Conservation (phyloP, 768 basidiomycete genomes). For the Boletus pseudopeckii region DNA sequence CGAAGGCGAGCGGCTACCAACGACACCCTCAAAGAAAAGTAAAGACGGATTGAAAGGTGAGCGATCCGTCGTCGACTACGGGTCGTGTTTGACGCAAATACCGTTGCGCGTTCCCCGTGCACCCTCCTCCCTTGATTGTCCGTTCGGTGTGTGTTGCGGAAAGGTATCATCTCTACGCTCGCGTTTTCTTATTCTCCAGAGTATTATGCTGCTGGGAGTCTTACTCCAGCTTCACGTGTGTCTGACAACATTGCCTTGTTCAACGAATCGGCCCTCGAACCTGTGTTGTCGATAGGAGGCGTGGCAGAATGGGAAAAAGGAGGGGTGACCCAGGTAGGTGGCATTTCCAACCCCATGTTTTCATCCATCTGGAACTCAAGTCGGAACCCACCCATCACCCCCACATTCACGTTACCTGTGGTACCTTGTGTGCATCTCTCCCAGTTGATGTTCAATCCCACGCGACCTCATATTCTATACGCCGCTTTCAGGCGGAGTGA, state of each 20-base stretch:
- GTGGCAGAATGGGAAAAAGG: slow-evolving; percentile 35
- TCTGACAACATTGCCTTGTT: slow-evolving; percentile 63
- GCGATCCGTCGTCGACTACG: neutral
- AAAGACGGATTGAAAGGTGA: slow-evolving; percentile 86
- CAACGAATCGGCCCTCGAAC: slow-evolving; percentile 53
- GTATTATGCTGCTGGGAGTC: slow-evolving; percentile 78
- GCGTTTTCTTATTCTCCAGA: slow-evolving; percentile 68
- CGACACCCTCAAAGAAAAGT: slow-evolving; percentile 71
- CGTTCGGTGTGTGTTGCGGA: slow-evolving; percentile 2
- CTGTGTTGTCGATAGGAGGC: slow-evolving; percentile 63
- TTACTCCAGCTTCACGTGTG: slow-evolving; percentile 44
- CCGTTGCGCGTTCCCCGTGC: neutral
- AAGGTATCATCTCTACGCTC: slow-evolving; percentile 84
- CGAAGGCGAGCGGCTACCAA: slow-evolving; percentile 64
- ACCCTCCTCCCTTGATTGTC: neutral
- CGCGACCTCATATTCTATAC: slow-evolving; percentile 67
- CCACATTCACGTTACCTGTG: neutral
- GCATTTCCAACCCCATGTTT: neutral
- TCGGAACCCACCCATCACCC: neutral
- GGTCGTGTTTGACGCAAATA: neutral
- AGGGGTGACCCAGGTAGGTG: slow-evolving; percentile 49
- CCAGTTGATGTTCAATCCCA: slow-evolving; percentile 77
- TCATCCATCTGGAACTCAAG: neutral
- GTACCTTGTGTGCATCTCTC: neutral
- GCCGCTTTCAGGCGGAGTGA: slow-evolving; percentile 67